Base-by-base conservation (phyloP, 169 alveolate species). In the Cryptosporidium felis region DNA sequence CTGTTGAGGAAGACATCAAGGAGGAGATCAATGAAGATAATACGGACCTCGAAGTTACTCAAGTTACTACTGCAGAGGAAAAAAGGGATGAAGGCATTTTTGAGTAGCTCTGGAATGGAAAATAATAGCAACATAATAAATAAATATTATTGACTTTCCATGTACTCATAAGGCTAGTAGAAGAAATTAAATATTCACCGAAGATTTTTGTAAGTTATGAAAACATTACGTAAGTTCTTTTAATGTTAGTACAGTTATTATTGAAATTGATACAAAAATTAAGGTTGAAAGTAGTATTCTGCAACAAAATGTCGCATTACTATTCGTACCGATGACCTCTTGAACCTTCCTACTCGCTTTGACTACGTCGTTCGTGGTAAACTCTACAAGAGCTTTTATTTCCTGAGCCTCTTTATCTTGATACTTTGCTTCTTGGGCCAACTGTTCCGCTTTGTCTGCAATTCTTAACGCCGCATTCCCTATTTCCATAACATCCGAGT, bases 231-330 rank as follows among this genome's bases (percentile, higher is more conserved):
- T 41, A 23, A 61, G 80, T 56, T 74, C 56, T 56, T 74, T 74
- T 18, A 74, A 53, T 38, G 34, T 40, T 34, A 74, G 36, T 10
- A 30, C 85, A 23, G 56, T 74, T 8, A 74, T 74, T 21, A 74
- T 23, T 8, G 85, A 49, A 49, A 74, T 30, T 18, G 67, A 30
- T 5, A 53, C 21, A 21, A 74, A 53, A 53, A 56, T 30, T 12
- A 56, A 16, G 9, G 40, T 36, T 9, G 28, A 41, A 23, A 74
- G 26, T 16, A 60, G 51, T 38, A 74, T 53, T 21, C 85, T 74
- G 42, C 85, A 74, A 58, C 85, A 74, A 26, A 74, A 74, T 16
- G 85, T 74, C 28, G 67, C 41, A 49, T 74, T 74, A 6, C 34
- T 67, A 53, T 42, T 74, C 40, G 63, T 74, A 1, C 85, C 67